A percentile compares a stretch with the other conserved stretches of the same genome.
Conservation (phyloP, 129 eudicot species). For the Silybum marianum region DNA sequence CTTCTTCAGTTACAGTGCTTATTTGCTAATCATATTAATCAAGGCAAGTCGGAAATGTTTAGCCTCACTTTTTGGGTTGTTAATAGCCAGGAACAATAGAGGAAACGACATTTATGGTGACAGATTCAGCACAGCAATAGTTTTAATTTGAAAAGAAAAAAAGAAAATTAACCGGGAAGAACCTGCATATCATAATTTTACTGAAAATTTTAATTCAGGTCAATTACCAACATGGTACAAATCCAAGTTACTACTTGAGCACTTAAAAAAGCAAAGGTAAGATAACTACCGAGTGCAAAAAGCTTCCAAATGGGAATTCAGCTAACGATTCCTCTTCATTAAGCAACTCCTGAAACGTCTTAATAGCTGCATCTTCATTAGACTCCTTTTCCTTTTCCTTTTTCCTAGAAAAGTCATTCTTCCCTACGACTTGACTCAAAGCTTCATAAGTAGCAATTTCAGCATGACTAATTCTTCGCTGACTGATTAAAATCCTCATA, state of each 20-base stretch:
- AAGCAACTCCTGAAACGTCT: constrained; percentile 39
- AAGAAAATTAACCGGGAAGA: no score
- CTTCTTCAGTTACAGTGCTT: no score
- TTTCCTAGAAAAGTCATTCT: constrained; percentile 38
- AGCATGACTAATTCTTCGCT: constrained; percentile 56
- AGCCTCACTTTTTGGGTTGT: no score
- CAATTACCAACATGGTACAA: neutral
- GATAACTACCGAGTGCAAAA: constrained; percentile 66
- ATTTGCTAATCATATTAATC: no score
- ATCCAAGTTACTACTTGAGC: neutral
- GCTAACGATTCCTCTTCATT: constrained; percentile 89
- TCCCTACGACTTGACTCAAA: constrained; percentile 54
- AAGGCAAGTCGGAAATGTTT: no score
- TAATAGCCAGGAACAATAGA: no score
- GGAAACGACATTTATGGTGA: no score
- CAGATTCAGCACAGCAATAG: no score
- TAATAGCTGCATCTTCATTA: constrained; percentile 21
- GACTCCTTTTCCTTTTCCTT: constrained; percentile 38
- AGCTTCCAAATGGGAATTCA: constrained; percentile 84
- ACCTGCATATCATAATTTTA: no score
- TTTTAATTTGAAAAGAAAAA: no score
- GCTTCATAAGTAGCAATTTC: constrained; percentile 57
- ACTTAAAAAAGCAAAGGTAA: constrained; percentile 15
- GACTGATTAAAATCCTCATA: constrained; percentile 65
- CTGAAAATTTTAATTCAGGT: neutral